A percentile compares a stretch with the other conserved stretches of the same genome.
These are phyloP conservation scores for Microstegium vimineum DNA, from an alignment of 176 grass and related monocot genomes.

Conservation along the genomic window DNA sequence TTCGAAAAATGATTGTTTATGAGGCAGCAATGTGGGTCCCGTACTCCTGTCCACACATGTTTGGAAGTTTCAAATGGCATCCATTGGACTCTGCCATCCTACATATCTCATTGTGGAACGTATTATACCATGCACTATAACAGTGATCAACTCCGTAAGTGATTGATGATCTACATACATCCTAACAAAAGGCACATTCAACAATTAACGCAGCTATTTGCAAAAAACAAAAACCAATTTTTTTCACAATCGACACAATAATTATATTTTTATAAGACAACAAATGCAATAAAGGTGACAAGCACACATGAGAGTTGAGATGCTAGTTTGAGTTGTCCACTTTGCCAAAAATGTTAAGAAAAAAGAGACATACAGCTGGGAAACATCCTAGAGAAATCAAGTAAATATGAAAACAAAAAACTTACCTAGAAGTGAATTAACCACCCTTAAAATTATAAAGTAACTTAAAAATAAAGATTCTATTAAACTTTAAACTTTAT, in stretches of 20 bases:
- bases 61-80: not conserved
- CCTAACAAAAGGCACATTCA: not conserved
- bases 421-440: not conserved
- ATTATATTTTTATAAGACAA: not conserved
- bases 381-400: not conserved
- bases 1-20: not conserved
- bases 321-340: not conserved
- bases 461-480: not conserved
- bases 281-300: not conserved
- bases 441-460: not conserved
- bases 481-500: not conserved
- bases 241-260: not conserved
- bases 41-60: not conserved
- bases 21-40: not conserved
- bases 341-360: not conserved
- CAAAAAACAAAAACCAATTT: not conserved
- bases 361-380: not conserved
- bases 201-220: not conserved
- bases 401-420: slow-evolving; percentile 9
- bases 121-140: not conserved
- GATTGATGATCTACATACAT: slow-evolving; percentile 2
- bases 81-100: not conserved
- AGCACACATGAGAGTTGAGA: not conserved
- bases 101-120: not conserved
- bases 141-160: not conserved